Evolutionary conservation across 495 filamentous ascomycete genomes (phyloP), one percentile per base, ranked within the genome.

Genomic region (Aspergillus wentii): DNA sequence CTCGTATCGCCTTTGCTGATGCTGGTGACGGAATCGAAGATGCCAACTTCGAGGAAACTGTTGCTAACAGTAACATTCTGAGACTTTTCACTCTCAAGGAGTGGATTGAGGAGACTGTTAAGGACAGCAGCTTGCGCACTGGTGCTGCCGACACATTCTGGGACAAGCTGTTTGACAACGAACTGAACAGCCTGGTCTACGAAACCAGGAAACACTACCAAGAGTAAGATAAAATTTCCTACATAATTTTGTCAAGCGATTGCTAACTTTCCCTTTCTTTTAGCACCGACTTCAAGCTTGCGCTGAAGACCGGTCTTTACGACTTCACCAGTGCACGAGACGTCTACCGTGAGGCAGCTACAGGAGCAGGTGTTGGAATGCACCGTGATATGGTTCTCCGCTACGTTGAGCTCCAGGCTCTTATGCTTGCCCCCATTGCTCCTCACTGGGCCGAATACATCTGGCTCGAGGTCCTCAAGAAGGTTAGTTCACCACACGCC

Each of bases 381-480:
- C 86, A 95, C 70, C 78, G 77, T 43, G 80, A 85, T 46, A 66
- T 90, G 25, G 69, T 88, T 10, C 54, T 72, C 43, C 75, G 80
- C 47, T 98, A 95, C 61, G 78, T 92, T 41, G 79, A 88, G 57
- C 75, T 92, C n/a, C 91, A 97, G 62, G 81, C 86, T 35, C 72
- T 92, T 26, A 66, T 92, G 46, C 66, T 95, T 35, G 74, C 80
- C 7, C 80, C 83, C 20, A 82, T 92, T 44, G 83, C 90, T 8
- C 92, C 92, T 35, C 92, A 98, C 67, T 98, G 88, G 85, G 72
- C 88, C 35, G 92, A 97, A 50, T 86, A 94, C 57, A 78, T 98
- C 52, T 97, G 87, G 86, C 76, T 80, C 25, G 88, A 96, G 61
- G 73, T 96, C 8, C 80, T 98, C 41, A 73, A 79, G 43, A 83